These are phyloP conservation scores for Tagetes erecta DNA, from an alignment of 129 eudicot species.

Conservation along the genomic window DNA sequence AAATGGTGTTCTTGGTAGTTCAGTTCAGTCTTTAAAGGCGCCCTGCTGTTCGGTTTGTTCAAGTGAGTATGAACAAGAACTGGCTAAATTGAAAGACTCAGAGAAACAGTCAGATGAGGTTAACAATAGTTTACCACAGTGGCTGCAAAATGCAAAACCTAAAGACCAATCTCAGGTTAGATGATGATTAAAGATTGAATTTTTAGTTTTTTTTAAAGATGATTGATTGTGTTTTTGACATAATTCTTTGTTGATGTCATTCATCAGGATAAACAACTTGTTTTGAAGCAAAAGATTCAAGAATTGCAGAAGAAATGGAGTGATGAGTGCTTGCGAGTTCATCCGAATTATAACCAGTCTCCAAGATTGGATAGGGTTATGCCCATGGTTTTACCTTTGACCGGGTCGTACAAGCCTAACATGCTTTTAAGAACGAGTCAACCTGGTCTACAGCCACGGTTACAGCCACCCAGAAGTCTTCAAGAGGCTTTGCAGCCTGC, in stretches of 20 bases:
- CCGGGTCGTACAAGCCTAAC: conserved; percentile 55
- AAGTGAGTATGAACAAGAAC: conserved; percentile 63
- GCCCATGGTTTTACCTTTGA: conserved; percentile 52
- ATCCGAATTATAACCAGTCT: conserved; percentile 62
- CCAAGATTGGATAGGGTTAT: conserved; percentile 39
- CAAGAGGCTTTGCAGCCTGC: conserved; percentile 45
- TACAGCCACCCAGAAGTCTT: conserved; percentile 46
- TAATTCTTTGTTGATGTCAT: not conserved
- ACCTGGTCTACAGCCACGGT: conserved; percentile 58
- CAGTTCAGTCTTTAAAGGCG: conserved; percentile 46
- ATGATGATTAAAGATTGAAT: not conserved
- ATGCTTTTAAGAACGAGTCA: conserved; percentile 44
- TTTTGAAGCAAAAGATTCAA: conserved; percentile 55
- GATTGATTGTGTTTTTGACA: not conserved
- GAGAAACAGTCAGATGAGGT: conserved; percentile 56
- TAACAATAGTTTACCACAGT: conserved; percentile 63
- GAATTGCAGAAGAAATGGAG: conserved; percentile 87
- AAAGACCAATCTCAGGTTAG: conserved; percentile 50
- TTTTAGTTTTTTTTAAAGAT: not conserved
- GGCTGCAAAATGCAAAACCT: conserved; percentile 79
- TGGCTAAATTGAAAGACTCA: conserved; percentile 44
- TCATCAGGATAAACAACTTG: conserved; percentile 43
- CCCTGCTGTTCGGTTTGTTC: conserved; percentile 67
- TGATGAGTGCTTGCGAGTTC: conserved; percentile 68
- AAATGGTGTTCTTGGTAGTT: conserved; percentile 57